Conservation (phyloP, 495 filamentous ascomycete genomes). For the Xylaria castorea region DNA sequence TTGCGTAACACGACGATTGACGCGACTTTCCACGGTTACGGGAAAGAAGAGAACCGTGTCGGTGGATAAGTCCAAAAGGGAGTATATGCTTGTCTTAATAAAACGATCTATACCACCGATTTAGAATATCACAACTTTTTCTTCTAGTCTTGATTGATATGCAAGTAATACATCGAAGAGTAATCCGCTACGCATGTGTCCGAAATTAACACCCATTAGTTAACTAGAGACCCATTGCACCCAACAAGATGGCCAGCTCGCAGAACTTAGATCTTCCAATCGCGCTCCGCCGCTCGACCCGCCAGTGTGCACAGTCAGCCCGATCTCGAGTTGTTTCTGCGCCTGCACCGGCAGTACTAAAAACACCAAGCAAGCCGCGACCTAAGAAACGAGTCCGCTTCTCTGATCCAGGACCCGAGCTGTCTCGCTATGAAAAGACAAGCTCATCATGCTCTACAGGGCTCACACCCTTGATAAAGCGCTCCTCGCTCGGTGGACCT, state of each 20-base stretch:
- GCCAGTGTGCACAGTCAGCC: constrained; percentile 19
- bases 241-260: constrained; percentile 4
- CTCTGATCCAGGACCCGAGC: constrained; percentile 69
- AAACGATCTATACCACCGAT: not conserved
- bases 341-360: constrained; percentile 21
- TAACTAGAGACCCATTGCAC: constrained; percentile 9
- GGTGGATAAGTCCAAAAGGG: not conserved
- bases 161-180: not conserved
- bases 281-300: constrained; percentile 38
- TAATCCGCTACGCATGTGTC: not conserved
- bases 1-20: constrained; percentile 9
- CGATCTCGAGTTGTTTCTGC: constrained; percentile 29
- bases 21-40: constrained; percentile 24
- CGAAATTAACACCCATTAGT: not conserved
- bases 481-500: constrained; percentile 59
- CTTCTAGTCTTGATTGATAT: not conserved
- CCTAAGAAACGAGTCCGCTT: constrained; percentile 72
- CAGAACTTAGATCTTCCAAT: constrained; percentile 36
- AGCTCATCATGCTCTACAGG: constrained; percentile 57
- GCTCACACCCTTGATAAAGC: constrained; percentile 70
- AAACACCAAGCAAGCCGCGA: constrained; percentile 38
- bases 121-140: not conserved
- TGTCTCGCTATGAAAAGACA: constrained; percentile 32
- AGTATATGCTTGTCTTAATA: not conserved
- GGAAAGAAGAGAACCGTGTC: constrained; percentile 3